phyloP scores from a whole-genome alignment of 208 protist genomes.

The Trypanosoma boissoni region DNA sequence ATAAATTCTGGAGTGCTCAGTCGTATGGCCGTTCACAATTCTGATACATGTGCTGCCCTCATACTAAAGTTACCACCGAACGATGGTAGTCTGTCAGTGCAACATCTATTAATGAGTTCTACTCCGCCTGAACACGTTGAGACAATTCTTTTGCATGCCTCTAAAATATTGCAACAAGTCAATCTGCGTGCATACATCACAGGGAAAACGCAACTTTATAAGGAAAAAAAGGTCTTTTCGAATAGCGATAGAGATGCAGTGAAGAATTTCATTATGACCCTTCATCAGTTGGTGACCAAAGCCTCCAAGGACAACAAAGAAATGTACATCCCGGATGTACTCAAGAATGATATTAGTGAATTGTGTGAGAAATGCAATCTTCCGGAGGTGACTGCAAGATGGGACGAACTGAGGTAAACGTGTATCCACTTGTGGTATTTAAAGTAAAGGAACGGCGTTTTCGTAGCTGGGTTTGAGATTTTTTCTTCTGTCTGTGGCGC shows the following conservation, averaged over 20 bases:
- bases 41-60: constrained; percentile 47
- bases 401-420: constrained; percentile 65
- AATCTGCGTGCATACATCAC: constrained; percentile 53
- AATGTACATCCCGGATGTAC: constrained; percentile 45
- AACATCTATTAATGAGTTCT: constrained; percentile 43
- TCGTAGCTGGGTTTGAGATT: neutral
- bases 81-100: constrained; percentile 35
- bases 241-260: constrained; percentile 34
- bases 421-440: neutral
- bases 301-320: constrained; percentile 67
- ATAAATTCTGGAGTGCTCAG: constrained; percentile 35
- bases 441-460: neutral
- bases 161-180: constrained; percentile 45
- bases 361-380: constrained; percentile 41
- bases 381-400: constrained; percentile 44
- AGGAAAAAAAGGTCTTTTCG: constrained; percentile 32
- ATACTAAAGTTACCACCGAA: constrained; percentile 40
- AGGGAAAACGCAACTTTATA: constrained; percentile 36
- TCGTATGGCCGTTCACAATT: constrained; percentile 48
- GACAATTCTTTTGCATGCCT: constrained; percentile 44
- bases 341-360: constrained; percentile 44
- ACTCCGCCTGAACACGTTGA: constrained; percentile 41
- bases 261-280: constrained; percentile 46
- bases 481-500: no score
- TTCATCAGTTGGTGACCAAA: constrained; percentile 60